A percentile compares a stretch with the other conserved stretches of the same genome.
Evolutionary conservation across 495 filamentous ascomycete genomes (phyloP).

Genomic region (Podospora tetraspora): DNA sequence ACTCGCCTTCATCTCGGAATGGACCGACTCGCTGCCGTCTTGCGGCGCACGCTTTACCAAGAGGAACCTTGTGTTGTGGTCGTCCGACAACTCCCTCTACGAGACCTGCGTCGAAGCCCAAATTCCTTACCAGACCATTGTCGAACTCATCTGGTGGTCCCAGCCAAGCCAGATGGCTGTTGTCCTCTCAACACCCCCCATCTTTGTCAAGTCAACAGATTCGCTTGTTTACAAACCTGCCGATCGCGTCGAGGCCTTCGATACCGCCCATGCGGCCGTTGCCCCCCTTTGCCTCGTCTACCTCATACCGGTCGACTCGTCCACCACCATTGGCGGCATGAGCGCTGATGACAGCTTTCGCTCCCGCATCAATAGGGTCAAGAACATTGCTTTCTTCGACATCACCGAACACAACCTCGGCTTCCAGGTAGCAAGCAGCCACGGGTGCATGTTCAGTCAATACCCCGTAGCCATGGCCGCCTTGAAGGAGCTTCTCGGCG

Average conservation of each 20-base stretch:
- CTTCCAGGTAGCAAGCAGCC: too few relatives aligned
- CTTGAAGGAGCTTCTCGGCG: too few relatives aligned
- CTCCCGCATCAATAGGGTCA: not conserved
- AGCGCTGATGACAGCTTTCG: not conserved
- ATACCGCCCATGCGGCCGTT: too few relatives aligned
- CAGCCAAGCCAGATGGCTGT: constrained; percentile 24
- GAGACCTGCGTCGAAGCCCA: constrained; percentile 25
- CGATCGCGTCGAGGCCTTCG: too few relatives aligned
- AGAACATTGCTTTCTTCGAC: constrained; percentile 21
- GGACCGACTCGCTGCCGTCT: constrained; percentile 8
- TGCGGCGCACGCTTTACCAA: constrained; percentile 44
- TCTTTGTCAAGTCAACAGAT: not conserved
- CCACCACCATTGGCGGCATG: not conserved
- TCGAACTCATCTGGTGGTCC: constrained; percentile 34
- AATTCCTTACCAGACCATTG: constrained; percentile 36
- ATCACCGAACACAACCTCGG: constrained; percentile 13
- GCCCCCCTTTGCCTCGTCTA: constrained; percentile 16
- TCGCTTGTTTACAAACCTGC: too few relatives aligned
- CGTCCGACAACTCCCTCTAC: too few relatives aligned
- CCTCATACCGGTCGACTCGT: not conserved
- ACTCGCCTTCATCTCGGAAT: constrained; percentile 45
- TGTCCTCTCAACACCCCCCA: constrained; percentile 26
- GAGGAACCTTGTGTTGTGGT: not conserved
- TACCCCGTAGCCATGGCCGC: too few relatives aligned
- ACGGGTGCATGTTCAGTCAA: too few relatives aligned